Conservation (phyloP, 345 rosid genomes). For the Hibiscus mutabilis region DNA sequence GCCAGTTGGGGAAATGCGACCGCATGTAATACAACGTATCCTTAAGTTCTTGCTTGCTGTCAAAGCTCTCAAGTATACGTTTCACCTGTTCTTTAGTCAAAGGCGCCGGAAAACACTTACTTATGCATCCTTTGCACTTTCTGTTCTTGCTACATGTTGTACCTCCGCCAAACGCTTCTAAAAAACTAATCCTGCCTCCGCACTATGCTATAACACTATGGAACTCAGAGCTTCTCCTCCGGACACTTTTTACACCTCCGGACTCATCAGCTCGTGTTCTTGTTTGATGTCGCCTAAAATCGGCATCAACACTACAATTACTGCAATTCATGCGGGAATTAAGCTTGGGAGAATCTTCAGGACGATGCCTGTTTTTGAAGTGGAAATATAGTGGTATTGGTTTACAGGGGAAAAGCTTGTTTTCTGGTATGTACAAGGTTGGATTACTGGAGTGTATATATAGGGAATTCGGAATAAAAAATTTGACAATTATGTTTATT, state of each 20-base stretch:
- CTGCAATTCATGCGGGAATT: background rate
- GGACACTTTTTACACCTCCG: too few species aligned
- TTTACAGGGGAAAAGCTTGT: background rate
- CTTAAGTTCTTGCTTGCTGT: slow-evolving; percentile 16
- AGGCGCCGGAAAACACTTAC: slow-evolving; percentile 2
- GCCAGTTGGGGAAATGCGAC: slow-evolving; percentile 5
- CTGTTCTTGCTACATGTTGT: background rate
- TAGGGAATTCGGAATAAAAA: background rate
- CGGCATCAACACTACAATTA: too few species aligned
- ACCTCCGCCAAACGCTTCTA: too few species aligned
- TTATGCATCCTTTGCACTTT: background rate
- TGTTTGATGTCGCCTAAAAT: too few species aligned
- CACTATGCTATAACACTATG: too few species aligned
- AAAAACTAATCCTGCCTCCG: too few species aligned
- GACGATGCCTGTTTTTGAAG: background rate
- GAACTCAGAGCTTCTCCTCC: too few species aligned
- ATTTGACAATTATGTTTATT: too few species aligned
- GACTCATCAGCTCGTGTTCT: too few species aligned
- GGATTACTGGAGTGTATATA: background rate
- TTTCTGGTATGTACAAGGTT: background rate
- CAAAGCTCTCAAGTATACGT: slow-evolving; percentile 1
- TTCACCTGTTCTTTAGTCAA: slow-evolving; percentile 14
- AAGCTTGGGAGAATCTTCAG: background rate
- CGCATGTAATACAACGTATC: slow-evolving; percentile 13
- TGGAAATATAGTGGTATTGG: too few species aligned